A percentile compares a stretch with the other conserved stretches of the same genome.
These are phyloP conservation scores for Mrakia hoshinonis DNA, from an alignment of 768 basidiomycete genomes.

Conservation along the genomic window DNA sequence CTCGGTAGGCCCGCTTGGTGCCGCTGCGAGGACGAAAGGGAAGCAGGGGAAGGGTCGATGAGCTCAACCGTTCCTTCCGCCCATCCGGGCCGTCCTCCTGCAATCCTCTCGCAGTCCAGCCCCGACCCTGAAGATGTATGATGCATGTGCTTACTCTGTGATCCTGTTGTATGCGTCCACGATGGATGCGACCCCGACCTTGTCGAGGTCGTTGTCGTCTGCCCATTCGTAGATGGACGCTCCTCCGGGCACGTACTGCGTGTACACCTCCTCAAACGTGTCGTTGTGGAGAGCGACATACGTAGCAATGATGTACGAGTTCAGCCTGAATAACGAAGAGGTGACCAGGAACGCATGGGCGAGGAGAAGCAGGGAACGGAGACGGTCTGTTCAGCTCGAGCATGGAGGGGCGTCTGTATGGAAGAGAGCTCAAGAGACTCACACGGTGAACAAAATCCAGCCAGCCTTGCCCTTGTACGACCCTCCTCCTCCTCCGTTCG, in stretches of 20 bases:
- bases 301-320: conserved; percentile 19
- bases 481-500: not conserved
- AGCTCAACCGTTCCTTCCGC: not conserved
- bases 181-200: conserved; percentile 50
- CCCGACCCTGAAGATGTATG: not conserved
- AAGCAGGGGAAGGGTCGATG: conserved; percentile 8
- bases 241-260: conserved; percentile 22
- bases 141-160: not conserved
- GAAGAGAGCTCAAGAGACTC: not conserved
- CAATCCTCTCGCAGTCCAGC: not conserved
- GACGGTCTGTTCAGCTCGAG: not conserved
- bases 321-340: not conserved
- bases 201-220: conserved; percentile 70
- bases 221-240: conserved; percentile 40
- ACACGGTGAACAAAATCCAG: conserved; percentile 1
- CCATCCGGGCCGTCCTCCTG: not conserved
- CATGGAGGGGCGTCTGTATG: not conserved
- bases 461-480: not conserved
- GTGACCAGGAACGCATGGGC: not conserved
- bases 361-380: not conserved
- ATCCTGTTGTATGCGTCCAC: conserved; percentile 27
- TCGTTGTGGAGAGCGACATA: conserved; percentile 25
- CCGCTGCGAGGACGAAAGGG: conserved; percentile 18
- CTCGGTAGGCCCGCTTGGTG: conserved; percentile 21
- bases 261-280: conserved; percentile 27